These are phyloP conservation scores for Oemleria cerasiformis DNA, from an alignment of 306 rosid species.

Conservation along the genomic window DNA sequence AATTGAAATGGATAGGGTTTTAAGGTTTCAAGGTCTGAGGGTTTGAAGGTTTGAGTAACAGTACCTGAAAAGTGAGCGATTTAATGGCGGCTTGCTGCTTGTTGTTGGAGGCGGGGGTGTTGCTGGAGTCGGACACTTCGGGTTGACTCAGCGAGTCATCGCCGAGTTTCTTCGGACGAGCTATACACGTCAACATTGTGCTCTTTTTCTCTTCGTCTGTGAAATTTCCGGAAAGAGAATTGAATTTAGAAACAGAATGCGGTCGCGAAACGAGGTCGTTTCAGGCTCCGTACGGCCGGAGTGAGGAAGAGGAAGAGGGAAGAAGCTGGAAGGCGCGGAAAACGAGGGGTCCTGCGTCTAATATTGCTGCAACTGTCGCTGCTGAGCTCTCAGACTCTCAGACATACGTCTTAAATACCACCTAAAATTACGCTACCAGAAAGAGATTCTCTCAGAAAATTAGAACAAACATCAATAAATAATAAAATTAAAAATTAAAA, in stretches of 20 bases:
- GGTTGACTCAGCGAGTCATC: conserved; percentile 57
- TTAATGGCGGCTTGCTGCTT: conserved; percentile 60
- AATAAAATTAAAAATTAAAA: not conserved
- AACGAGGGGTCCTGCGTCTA: not conserved
- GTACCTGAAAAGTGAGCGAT: conserved; percentile 80
- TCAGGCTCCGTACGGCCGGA: not conserved
- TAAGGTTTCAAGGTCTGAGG: too few relatives aligned
- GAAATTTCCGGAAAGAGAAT: not conserved
- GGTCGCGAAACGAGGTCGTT: not conserved
- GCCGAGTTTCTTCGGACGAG: conserved; percentile 83
- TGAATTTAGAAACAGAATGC: not conserved
- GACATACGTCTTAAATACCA: not conserved
- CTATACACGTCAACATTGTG: conserved; percentile 87
- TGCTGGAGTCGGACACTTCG: conserved; percentile 56
- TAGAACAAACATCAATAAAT: not conserved
- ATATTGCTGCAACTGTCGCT: not conserved
- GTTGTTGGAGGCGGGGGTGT: conserved; percentile 27
- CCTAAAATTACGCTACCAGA: conserved; percentile 8
- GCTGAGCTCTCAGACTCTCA: not conserved
- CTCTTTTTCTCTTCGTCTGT: not conserved
- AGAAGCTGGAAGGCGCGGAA: not conserved
- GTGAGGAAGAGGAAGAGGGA: not conserved
- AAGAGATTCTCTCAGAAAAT: not conserved
- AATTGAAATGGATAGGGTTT: too few relatives aligned
- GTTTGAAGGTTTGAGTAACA: not conserved